Conservation (phyloP, 495 filamentous ascomycete genomes). For the Viridothelium virens region DNA sequence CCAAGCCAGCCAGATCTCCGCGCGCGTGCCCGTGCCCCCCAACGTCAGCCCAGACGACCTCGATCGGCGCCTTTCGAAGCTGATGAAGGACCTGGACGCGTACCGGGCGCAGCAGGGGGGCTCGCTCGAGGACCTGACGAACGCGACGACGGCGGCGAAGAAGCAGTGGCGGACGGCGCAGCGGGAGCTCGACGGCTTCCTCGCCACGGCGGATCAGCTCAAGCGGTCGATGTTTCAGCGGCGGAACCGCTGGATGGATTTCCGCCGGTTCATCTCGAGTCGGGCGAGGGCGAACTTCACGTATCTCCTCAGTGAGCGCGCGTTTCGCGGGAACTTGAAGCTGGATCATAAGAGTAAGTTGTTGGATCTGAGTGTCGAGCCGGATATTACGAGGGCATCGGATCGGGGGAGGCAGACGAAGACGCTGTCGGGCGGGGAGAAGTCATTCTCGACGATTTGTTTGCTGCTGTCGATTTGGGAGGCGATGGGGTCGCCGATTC, state of each 20-base stretch:
- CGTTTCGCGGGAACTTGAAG: constrained; percentile 73
- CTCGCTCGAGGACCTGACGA: constrained; percentile 56
- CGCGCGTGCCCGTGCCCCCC: constrained; percentile 51
- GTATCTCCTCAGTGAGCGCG: constrained; percentile 77
- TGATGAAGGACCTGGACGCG: constrained; percentile 49
- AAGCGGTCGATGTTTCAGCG: constrained; percentile 62
- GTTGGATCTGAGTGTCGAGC: constrained; percentile 72
- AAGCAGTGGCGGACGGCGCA: constrained; percentile 40
- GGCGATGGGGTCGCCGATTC: constrained; percentile 90
- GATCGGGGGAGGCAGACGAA: constrained; percentile 70
- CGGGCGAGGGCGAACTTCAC: constrained; percentile 78
- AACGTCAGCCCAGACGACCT: constrained; percentile 59
- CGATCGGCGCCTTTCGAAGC: constrained; percentile 53
- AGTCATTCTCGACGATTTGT: constrained; percentile 95
- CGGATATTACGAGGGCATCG: constrained; percentile 62
- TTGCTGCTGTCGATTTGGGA: constrained; percentile 90
- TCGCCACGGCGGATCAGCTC: constrained; percentile 46
- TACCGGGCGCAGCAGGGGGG: constrained; percentile 51
- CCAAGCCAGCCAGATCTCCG: constrained; percentile 50
- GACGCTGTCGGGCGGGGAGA: constrained; percentile 91
- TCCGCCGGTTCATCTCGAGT: constrained; percentile 73
- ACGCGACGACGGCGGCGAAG: constrained; percentile 41
- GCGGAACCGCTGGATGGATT: constrained; percentile 66
- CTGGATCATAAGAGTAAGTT: constrained; percentile 66
- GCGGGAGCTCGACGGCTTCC: constrained; percentile 43